Percentiles rank a stretch among this genome's conserved stretches.
These are phyloP conservation scores for Cryphonectria naterciae DNA, from an alignment of 2,329 filamentous ascomycete species.

Conservation along the genomic window DNA sequence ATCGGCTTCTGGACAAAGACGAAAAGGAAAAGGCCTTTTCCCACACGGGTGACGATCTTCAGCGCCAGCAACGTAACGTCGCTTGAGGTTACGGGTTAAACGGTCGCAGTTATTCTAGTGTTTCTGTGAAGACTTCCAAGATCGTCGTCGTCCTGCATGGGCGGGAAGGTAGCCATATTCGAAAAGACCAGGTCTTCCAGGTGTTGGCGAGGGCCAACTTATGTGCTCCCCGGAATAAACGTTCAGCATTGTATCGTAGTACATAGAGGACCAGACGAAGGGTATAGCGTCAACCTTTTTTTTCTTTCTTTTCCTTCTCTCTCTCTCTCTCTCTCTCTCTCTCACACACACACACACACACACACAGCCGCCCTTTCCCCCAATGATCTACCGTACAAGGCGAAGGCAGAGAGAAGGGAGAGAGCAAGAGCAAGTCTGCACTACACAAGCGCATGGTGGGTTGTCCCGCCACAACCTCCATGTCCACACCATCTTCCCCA, in stretches of 20 bases:
- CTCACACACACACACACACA: too few species aligned
- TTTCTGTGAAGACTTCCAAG: constrained; percentile 24
- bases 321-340: too few species aligned
- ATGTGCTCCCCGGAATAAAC: neutral
- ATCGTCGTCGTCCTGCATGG: constrained; percentile 21
- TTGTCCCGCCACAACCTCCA: neutral
- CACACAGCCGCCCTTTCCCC: neutral
- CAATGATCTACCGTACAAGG: neutral
- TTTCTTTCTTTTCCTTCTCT: too few species aligned
- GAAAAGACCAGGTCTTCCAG: neutral
- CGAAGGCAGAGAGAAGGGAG: neutral
- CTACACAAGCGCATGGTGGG: neutral
- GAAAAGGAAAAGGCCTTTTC: constrained; percentile 9
- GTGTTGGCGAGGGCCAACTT: neutral
- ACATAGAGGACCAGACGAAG: neutral
- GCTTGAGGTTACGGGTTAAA: neutral
- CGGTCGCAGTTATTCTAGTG: constrained; percentile 18
- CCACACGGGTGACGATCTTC: constrained; percentile 10
- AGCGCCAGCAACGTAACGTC: constrained; percentile 4
- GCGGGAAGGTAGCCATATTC: constrained; percentile 6
- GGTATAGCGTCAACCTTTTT: neutral
- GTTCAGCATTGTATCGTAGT: neutral
- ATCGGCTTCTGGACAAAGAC: too few species aligned
- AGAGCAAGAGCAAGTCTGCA: too few species aligned
- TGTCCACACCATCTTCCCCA: constrained; percentile 11